Evolutionary conservation across 1,284 basidiomycete species (phyloP), one percentile per base, ranked within the genome.

Genomic region (Cutaneotrichosporon curvatum): DNA sequence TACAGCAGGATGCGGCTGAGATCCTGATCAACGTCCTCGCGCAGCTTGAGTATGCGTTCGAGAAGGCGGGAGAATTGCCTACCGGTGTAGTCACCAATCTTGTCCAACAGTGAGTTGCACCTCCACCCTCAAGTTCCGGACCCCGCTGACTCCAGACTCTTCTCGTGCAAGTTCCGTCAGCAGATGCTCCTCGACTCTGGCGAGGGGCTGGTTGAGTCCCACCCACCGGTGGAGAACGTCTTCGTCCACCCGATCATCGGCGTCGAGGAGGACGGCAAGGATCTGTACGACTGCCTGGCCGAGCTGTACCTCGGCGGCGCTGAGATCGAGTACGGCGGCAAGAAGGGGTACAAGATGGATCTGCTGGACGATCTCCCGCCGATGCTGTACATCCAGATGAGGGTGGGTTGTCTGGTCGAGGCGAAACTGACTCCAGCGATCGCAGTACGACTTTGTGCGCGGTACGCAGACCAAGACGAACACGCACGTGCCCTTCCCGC

Each of bases 21-120:
- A 96, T 94, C 69, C 87, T 98, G 81, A 92, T 98, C 72, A 98
- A 98, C 61, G 92, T 94, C 73, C 85, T 98, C 76, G 95, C 95
- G 72, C 95, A 98, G 71, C 87, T 98, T 49, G 92, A 99, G 70
- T 85, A 87, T 9, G 92, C 91, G 0, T 70, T 96, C 38, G 83
- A 85, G 12, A 70, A 80, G 50, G 74, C 68, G 20, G 56, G n/a
- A 56, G 16, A 58, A 74, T 1, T 75, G 78, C 37, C 58, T 49
- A 23, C 51, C 50, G 16, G 43, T 53, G 33, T 45, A 81, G 79
- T 63, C 77, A n/a, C n/a, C 75, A 35, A 89, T 58, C 76, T 92
- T 10, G 83, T 94, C 40, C 88, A 90, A 71, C 76, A 81, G 87
- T 88, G 51, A 36, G 73, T 62, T 30, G 14, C 8, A 15, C 32